A percentile compares a stretch with the other conserved stretches of the same genome.
These are phyloP conservation scores for Phytopythium litorale DNA, from an alignment of 352 stramenopile genomes.

Conservation along the genomic window DNA sequence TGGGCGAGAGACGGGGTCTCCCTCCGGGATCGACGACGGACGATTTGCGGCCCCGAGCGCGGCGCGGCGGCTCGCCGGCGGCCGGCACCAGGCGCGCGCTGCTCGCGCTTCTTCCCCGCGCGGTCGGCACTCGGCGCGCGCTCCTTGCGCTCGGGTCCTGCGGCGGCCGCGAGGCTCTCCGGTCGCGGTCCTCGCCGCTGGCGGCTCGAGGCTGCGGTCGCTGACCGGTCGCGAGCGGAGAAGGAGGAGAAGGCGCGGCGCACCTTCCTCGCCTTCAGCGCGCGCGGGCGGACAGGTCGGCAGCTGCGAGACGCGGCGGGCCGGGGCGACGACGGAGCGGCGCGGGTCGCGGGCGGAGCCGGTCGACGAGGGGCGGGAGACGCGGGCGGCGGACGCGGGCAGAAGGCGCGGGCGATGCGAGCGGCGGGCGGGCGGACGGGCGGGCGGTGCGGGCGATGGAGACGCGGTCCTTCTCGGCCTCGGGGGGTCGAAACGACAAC, in stretches of 20 bases:
- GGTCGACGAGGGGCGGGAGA: not conserved
- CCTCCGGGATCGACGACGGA: not conserved
- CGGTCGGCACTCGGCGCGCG: not conserved
- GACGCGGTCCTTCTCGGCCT: not conserved
- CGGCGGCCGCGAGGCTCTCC: not conserved
- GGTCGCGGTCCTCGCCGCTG: not conserved
- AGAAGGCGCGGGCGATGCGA: not conserved
- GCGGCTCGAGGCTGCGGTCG: not conserved
- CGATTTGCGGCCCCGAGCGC: not conserved
- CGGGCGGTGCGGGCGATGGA: not conserved
- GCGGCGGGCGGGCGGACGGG: not conserved
- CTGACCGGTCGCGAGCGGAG: not conserved
- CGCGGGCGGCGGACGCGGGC: not conserved
- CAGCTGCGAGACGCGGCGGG: conserved; percentile 1
- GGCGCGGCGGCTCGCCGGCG: not conserved
- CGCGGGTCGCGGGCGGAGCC: not conserved
- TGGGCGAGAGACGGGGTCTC: not conserved
- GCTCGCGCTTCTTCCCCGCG: not conserved
- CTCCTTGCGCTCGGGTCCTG: not conserved
- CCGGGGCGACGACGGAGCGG: not conserved
- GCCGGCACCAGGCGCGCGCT: not conserved
- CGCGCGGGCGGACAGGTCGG: not conserved
- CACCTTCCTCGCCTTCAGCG: not conserved
- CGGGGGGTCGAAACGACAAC: conserved; percentile 1
- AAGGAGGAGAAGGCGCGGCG: not conserved